Base-by-base conservation (phyloP, 2,329 filamentous ascomycete species). In the Apiospora pterosperma region DNA sequence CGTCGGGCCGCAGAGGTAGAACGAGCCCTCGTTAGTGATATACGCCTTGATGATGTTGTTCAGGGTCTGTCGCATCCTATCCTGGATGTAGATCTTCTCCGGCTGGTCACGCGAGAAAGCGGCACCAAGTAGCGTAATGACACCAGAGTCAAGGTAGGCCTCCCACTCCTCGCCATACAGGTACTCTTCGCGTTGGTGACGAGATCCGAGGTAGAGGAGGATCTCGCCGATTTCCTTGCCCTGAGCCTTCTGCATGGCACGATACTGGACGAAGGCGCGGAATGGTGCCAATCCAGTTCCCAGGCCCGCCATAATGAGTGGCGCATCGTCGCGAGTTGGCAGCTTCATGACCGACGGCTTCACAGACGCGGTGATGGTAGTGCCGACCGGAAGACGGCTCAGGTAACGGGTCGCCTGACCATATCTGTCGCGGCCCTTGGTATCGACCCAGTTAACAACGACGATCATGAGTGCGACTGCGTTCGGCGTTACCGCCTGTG, bases 341-440 rank as follows among this genome's bases (percentile, higher is more conserved):
- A 99, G 87, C 82, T 98, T 99, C 96, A 99, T 99, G 70, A 98
- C 96, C 28, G 93, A 97, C 0, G 96, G 93, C 84, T 99, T 99
- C 77, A 99, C 93, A 38, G 92, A 97, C 65, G 93, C 96, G 3
- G 94, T 97, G 68, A 99, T 88, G 38, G 90, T 83, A 41, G 92
- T 82, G 62, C 96, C 96, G 14, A 92, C 82, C 14, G 85, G 84
- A 39, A 99, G 89, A 34, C 82, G 78, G 78, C 90, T 90, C 69
- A 99, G 88, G 83, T 96, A 99, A 69, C 91, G 90, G 12, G 95
- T 97, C 8, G 96, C 95, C 77, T 97, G 93, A 63, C 96, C 96
- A 76, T 92, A 95, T 71, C 96, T 93, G 72, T 92, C 91, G 75
- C 94, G 92, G 74, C 95, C 95, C 73, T 88, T 86, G 69, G 91